phyloP scores from a whole-genome alignment of 768 basidiomycete genomes.

The Arthromyces matolae region DNA sequence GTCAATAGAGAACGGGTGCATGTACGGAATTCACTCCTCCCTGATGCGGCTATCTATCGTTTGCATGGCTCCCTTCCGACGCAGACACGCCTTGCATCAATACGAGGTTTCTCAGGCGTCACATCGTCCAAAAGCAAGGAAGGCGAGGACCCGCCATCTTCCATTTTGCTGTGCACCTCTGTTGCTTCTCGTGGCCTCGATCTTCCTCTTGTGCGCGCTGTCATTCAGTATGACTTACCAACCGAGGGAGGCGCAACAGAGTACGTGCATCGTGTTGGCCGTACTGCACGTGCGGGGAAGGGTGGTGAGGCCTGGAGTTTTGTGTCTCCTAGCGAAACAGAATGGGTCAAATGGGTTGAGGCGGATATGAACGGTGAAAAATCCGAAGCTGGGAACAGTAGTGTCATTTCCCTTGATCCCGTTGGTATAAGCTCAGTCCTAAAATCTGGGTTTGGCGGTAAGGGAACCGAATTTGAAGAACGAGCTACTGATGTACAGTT shows the following conservation, averaged over 20 bases:
- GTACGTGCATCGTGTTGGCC: constrained; percentile 94
- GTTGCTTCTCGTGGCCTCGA: constrained; percentile 99
- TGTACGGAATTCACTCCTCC: constrained; percentile 71
- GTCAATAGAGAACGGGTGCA: constrained; percentile 44
- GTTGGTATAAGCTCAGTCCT: constrained; percentile 70
- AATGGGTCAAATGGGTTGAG: constrained; percentile 91
- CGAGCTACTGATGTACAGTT: constrained; percentile 96
- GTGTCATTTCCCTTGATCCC: constrained; percentile 52
- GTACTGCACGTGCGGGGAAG: constrained; percentile 94
- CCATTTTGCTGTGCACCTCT: constrained; percentile 90
- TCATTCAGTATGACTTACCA: constrained; percentile 95
- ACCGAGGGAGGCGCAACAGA: constrained; percentile 96
- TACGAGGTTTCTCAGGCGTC: constrained; percentile 72
- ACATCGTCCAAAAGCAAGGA: constrained; percentile 25
- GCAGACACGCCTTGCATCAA: constrained; percentile 70
- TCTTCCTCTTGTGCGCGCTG: constrained; percentile 88
- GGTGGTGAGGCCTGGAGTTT: constrained; percentile 96
- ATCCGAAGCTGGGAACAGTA: constrained; percentile 30
- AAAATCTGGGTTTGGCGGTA: constrained; percentile 81
- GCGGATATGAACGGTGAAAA: constrained; percentile 65
- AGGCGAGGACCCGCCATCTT: constrained; percentile 29
- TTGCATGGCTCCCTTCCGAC: constrained; percentile 92
- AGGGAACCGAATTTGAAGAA: constrained; percentile 73
- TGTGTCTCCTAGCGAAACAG: constrained; percentile 79
- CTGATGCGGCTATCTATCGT: constrained; percentile 77